These are phyloP conservation scores for Didymella lethalis DNA, from an alignment of 2,329 filamentous ascomycete species.

Conservation along the genomic window DNA sequence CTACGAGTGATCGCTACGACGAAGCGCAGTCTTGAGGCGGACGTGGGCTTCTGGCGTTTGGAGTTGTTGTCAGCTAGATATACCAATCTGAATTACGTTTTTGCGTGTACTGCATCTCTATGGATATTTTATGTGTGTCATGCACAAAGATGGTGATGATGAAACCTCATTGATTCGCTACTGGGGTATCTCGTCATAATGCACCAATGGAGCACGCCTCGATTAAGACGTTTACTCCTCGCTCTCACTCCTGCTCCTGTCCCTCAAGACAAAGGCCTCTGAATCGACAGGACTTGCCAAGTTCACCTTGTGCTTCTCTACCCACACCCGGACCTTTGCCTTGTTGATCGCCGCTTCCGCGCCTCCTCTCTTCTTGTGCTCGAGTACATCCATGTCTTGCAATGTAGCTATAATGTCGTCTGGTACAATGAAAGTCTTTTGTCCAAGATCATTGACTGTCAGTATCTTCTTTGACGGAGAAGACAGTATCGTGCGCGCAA, in stretches of 20 bases:
- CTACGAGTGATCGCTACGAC: background rate
- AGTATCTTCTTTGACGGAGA: conserved; percentile 60
- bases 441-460: conserved; percentile 75
- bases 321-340: conserved; percentile 71
- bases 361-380: conserved; percentile 60
- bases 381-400: conserved; percentile 78
- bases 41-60: conserved; percentile 1
- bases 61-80: background rate
- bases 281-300: conserved; percentile 73
- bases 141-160: background rate
- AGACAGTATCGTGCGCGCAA: conserved; percentile 71
- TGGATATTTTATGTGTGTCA: too few relatives aligned
- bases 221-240: conserved; percentile 39
- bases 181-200: conserved; percentile 18
- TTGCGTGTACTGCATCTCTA: background rate
- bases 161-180: background rate
- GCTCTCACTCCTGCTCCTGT: conserved; percentile 52
- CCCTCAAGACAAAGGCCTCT: conserved; percentile 75
- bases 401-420: conserved; percentile 84
- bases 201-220: background rate
- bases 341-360: conserved; percentile 63
- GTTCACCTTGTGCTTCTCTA: conserved; percentile 67
- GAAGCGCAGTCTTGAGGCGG: background rate
- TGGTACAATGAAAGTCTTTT: conserved; percentile 80
- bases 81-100: background rate